A percentile compares a stretch with the other conserved stretches of the same genome.
Evolutionary conservation across 148 eudicot genomes (phyloP).

Genomic region (Rheum nobile): DNA sequence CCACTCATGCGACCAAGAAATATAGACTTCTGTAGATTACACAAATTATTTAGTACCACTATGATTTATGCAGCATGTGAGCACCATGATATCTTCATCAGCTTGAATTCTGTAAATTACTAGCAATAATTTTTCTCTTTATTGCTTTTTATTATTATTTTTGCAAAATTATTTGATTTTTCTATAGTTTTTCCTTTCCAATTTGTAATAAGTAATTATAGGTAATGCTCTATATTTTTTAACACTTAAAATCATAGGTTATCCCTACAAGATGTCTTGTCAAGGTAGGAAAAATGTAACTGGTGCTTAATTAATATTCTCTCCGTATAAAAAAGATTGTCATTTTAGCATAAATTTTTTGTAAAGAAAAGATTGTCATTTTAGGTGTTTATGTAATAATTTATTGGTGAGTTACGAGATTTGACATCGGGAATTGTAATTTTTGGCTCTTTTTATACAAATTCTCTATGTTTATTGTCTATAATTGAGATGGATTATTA

Average conservation of each 20-base stretch:
- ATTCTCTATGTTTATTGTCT: too few species aligned
- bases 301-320: too few species aligned
- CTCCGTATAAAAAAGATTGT: too few species aligned
- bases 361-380: too few species aligned
- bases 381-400: too few species aligned
- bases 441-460: too few species aligned
- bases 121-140: neutral
- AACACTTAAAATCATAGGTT: neutral
- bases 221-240: neutral
- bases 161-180: neutral
- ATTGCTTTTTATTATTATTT: neutral
- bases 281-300: too few species aligned
- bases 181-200: neutral
- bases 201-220: neutral
- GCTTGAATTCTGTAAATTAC: constrained; percentile 1
- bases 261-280: neutral
- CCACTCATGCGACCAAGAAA: constrained; percentile 9
- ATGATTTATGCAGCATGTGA: neutral
- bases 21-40: neutral
- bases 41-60: constrained; percentile 3
- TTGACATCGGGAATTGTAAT: too few species aligned
- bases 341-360: too few species aligned
- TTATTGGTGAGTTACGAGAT: too few species aligned
- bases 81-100: constrained; percentile 1
- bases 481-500: too few species aligned